A percentile compares a stretch with the other conserved stretches of the same genome.
Conservation (phyloP, 495 filamentous ascomycete genomes). For the Aspergillus incahuasiensis region DNA sequence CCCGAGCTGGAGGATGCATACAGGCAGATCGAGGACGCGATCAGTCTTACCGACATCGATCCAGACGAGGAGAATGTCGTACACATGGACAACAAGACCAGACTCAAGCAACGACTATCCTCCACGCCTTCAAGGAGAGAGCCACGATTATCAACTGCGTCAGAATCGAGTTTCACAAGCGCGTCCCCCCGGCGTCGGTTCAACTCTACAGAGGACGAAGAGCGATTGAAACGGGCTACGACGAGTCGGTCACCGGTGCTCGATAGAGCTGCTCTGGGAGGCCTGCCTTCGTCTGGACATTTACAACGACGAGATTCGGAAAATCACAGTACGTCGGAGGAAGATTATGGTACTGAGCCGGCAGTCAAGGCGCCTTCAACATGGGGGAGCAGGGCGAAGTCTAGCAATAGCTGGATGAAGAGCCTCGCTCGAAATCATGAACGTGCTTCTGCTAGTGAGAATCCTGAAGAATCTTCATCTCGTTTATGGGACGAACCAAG, state of each 20-base stretch:
- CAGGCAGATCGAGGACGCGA: slow-evolving; percentile 41
- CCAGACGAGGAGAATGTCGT: slow-evolving; percentile 22
- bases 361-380: slow-evolving; percentile 50
- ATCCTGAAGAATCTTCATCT: slow-evolving; percentile 17
- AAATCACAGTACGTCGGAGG: slow-evolving; percentile 8
- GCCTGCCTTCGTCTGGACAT: slow-evolving; percentile 41
- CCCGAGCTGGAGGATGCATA: slow-evolving; percentile 43
- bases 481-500: slow-evolving; percentile 1
- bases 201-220: slow-evolving; percentile 40
- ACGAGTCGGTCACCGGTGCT: slow-evolving; percentile 43
- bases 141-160: slow-evolving; percentile 18
- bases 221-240: slow-evolving; percentile 41
- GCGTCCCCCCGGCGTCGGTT: slow-evolving; percentile 29
- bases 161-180: slow-evolving; percentile 26
- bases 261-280: slow-evolving; percentile 37
- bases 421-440: slow-evolving; percentile 26
- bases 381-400: slow-evolving; percentile 55
- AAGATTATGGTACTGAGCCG: slow-evolving; percentile 40
- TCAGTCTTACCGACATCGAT: slow-evolving; percentile 34
- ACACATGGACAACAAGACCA: slow-evolving; percentile 15
- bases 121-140: slow-evolving; percentile 19
- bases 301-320: slow-evolving; percentile 43
- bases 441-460: slow-evolving; percentile 5
- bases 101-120: slow-evolving; percentile 25
- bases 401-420: slow-evolving; percentile 51